These are phyloP conservation scores for Botrytis fragariae DNA, from an alignment of 2,329 filamentous ascomycete genomes.

Conservation along the genomic window DNA sequence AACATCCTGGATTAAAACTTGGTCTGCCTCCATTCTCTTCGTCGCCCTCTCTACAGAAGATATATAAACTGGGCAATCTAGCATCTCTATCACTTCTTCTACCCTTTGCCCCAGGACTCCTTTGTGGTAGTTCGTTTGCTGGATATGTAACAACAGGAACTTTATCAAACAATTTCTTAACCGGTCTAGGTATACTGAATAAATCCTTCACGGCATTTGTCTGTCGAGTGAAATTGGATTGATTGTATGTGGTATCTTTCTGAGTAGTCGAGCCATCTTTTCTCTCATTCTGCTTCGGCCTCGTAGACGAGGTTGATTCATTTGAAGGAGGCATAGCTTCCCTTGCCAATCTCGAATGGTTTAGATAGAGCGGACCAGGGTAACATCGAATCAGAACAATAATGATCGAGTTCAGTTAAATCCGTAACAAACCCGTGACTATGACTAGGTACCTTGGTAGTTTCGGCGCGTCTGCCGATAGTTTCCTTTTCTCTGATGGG, in stretches of 20 bases:
- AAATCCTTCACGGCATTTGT: slow-evolving; percentile 29
- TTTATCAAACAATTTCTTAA: slow-evolving; percentile 78
- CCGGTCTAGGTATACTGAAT: slow-evolving; percentile 60
- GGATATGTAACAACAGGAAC: slow-evolving; percentile 79
- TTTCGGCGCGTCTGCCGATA: slow-evolving; percentile 7
- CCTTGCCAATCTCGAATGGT: background rate
- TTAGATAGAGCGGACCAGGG: background rate
- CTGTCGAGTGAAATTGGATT: slow-evolving; percentile 26
- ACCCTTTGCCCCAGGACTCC: slow-evolving; percentile 46
- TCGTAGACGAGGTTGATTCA: background rate
- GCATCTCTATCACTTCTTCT: slow-evolving; percentile 26
- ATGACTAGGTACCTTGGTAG: slow-evolving; percentile 5
- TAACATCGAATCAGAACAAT: background rate
- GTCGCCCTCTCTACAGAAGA: slow-evolving; percentile 70
- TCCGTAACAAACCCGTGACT: background rate
- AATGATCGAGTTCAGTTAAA: background rate
- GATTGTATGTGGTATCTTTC: slow-evolving; percentile 15
- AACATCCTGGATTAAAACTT: slow-evolving; percentile 87
- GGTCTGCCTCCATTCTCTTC: slow-evolving; percentile 51
- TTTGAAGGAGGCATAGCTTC: slow-evolving; percentile 12
- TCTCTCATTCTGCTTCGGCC: background rate
- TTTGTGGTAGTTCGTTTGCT: slow-evolving; percentile 69
- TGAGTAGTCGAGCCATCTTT: background rate
- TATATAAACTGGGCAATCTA: slow-evolving; percentile 60
- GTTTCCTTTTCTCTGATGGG: background rate